These are phyloP conservation scores for Iberis pinnata DNA, from an alignment of 345 rosid species.

Conservation along the genomic window DNA sequence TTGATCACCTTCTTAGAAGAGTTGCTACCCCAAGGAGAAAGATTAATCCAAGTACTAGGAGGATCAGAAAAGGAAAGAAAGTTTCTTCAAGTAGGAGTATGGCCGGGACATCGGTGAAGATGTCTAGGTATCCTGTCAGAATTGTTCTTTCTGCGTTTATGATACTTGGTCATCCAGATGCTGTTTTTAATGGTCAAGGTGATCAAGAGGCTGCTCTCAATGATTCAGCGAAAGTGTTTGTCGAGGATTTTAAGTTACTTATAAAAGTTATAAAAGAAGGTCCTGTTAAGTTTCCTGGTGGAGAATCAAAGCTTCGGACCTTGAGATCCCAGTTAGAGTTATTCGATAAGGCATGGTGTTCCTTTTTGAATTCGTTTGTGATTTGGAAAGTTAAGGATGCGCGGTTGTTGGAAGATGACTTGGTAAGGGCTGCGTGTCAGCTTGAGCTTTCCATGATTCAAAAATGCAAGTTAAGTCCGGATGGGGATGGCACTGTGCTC, in stretches of 20 bases:
- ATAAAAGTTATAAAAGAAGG: constrained; percentile 65
- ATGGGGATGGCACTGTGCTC: constrained; percentile 50
- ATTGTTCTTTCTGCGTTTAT: constrained; percentile 88
- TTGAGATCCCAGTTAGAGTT: constrained; percentile 66
- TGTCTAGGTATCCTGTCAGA: constrained; percentile 80
- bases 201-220: constrained; percentile 73
- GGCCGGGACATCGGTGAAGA: constrained; percentile 34
- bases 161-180: constrained; percentile 96
- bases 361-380: constrained; percentile 76
- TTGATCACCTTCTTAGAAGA: constrained; percentile 85
- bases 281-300: constrained; percentile 45
- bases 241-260: constrained; percentile 66
- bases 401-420: constrained; percentile 68
- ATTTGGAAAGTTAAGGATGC: constrained; percentile 99
- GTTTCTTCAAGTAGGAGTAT: constrained; percentile 35
- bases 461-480: constrained; percentile 67
- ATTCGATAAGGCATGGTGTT: constrained; percentile 87
- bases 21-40: constrained; percentile 66
- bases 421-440: constrained; percentile 97
- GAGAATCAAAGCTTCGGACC: constrained; percentile 45
- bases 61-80: constrained; percentile 52
- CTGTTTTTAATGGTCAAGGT: constrained; percentile 86
- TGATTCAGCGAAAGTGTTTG: constrained; percentile 55
- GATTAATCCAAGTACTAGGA: constrained; percentile 34
- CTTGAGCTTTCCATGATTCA: constrained; percentile 97